Evolutionary conservation across 768 basidiomycete genomes (phyloP).

Genomic region (Tubosaeta sp.): DNA sequence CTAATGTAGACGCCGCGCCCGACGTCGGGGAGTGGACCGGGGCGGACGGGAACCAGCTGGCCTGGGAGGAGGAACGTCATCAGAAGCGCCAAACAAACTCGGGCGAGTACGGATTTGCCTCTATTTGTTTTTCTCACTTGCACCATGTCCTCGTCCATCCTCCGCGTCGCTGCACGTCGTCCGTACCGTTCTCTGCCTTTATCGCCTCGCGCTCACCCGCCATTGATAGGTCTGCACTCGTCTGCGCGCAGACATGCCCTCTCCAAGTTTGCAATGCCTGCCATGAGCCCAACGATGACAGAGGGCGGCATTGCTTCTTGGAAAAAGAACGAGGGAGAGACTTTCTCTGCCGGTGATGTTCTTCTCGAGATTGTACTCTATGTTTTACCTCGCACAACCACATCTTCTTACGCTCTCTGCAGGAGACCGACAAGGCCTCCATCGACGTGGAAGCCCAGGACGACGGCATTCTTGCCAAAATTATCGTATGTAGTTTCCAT

Average conservation of each 20-base stretch:
- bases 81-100: conserved; percentile 2
- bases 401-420: conserved; percentile 9
- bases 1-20: conserved; percentile 65
- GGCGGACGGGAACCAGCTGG: conserved; percentile 62
- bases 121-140: conserved; percentile 19
- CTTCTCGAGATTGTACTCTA: conserved; percentile 83
- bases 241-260: conserved; percentile 77
- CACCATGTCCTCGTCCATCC: conserved; percentile 59
- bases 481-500: conserved; percentile 61
- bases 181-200: conserved; percentile 21
- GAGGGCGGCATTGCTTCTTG: conserved; percentile 97
- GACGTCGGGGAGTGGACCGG: conserved; percentile 51
- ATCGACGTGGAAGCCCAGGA: conserved; percentile 99
- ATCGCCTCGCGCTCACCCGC: neutral
- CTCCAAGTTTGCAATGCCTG: conserved; percentile 90
- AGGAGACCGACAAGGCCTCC: conserved; percentile 99
- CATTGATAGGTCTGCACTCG: conserved; percentile 66
- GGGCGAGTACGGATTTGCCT: conserved; percentile 24
- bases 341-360: conserved; percentile 87
- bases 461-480: conserved; percentile 94
- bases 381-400: neutral
- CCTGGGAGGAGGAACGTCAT: conserved; percentile 63
- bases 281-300: conserved; percentile 99
- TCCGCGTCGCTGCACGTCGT: conserved; percentile 68
- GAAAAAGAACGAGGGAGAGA: conserved; percentile 96